Evolutionary conservation across 2,329 filamentous ascomycete genomes (phyloP).

Genomic region (Ploettnerulaceae sp.): DNA sequence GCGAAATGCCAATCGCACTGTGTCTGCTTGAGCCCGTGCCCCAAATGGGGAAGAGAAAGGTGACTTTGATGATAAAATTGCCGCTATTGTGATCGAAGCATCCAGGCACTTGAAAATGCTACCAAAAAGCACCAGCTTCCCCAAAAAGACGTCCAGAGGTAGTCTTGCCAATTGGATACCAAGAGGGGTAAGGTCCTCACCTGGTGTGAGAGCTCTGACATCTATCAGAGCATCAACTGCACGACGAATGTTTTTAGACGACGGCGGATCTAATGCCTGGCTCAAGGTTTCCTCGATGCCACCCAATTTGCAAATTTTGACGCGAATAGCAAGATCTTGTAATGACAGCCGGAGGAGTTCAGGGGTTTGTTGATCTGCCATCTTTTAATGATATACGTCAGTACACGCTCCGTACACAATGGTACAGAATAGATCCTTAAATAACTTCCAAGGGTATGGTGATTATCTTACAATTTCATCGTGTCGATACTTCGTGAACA

Average conservation of each 20-base stretch:
- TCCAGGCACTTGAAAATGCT: slow-evolving; percentile 88
- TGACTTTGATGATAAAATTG: slow-evolving; percentile 90
- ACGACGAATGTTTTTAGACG: slow-evolving; percentile 84
- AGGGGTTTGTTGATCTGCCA: slow-evolving; percentile 90
- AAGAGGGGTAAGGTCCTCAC: slow-evolving; percentile 80
- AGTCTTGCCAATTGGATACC: slow-evolving; percentile 82
- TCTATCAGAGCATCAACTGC: slow-evolving; percentile 92
- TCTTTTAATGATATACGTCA: too few relatives aligned
- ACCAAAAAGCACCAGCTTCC: slow-evolving; percentile 85
- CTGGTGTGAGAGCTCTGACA: slow-evolving; percentile 76
- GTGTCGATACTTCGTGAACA: slow-evolving; percentile 87
- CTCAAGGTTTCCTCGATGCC: slow-evolving; percentile 86
- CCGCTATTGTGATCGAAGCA: slow-evolving; percentile 84
- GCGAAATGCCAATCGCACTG: slow-evolving; percentile 72
- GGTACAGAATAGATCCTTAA: too few relatives aligned
- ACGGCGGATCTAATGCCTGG: slow-evolving; percentile 85
- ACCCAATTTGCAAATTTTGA: slow-evolving; percentile 96
- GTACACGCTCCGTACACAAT: too few relatives aligned
- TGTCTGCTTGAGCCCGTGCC: slow-evolving; percentile 75
- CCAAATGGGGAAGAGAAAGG: slow-evolving; percentile 87
- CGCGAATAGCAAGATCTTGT: slow-evolving; percentile 89
- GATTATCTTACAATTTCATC: slow-evolving; percentile 53
- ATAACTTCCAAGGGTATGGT: slow-evolving; percentile 3
- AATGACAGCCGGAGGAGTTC: slow-evolving; percentile 93
- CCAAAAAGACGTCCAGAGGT: slow-evolving; percentile 89